Evolutionary conservation across 768 basidiomycete species (phyloP), one percentile per base, ranked within the genome.

Genomic region (Cystobasidium ongulense): DNA sequence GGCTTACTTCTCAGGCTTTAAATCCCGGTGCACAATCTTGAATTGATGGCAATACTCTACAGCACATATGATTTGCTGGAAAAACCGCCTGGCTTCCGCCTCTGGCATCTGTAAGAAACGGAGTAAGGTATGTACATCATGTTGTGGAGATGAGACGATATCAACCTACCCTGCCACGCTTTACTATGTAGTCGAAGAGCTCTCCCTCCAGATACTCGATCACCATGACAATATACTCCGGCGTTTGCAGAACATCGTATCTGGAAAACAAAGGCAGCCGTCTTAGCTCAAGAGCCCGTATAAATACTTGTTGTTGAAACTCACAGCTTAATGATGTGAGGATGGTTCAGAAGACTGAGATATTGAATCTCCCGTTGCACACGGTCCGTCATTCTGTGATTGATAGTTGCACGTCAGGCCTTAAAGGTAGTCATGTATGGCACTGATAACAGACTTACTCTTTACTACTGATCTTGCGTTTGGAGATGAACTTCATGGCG

Each of bases 311-410:
- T 18, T 41, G n/a, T n/a, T n/a, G n/a, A n/a, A n/a, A 74, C 76
- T 41, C 80, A 95, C 94, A 98, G 86, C 82, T 98, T 98, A 85
- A 97, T 90, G 81, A 99, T 97, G 80, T 99, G 95, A 0, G 95
- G 89, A 81, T 99, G 96, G 43, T 91, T 85, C 21, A 99, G 86
- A 41, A 91, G 87, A 70, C 92, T 88, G 86, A 99, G 90, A 83
- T 96, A 98, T 80, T 97, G 93, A 76, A 96, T 96, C 76, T 78
- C 77, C 13, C 75, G 63, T 54, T 76, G 63, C 4, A 76, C 75
- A 23, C 75, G 63, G 41, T 71, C 73, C 0, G 54, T 66, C 74
- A 75, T 75, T 62, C 74, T 74, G 50, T 8, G 18, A 67, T 15
- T 4, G 25, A 29, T n/a, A n/a, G n/a, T 27, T 13, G 17, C 29